These are phyloP conservation scores for Kodamaea kakaduensis DNA, from an alignment of 805 yeast genomes.

Conservation along the genomic window DNA sequence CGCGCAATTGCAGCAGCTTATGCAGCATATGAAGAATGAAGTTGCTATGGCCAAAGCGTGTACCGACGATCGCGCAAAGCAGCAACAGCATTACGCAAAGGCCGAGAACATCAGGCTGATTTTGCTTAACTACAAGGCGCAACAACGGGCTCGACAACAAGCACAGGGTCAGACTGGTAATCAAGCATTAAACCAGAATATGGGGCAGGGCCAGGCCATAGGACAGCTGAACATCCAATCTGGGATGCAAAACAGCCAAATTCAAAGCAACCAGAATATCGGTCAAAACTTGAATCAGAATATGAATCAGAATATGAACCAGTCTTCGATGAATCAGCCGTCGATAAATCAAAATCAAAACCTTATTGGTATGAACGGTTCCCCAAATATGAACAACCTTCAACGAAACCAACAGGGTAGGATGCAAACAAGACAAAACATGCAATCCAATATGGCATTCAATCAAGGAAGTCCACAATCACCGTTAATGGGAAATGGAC, in stretches of 20 bases:
- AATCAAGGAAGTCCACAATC: constrained; percentile 10
- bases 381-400: too few species aligned
- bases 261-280: constrained; percentile 17
- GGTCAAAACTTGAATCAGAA: constrained; percentile 26
- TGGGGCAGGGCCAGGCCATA: constrained; percentile 16
- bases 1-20: constrained; percentile 53
- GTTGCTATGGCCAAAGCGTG: constrained; percentile 59
- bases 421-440: constrained; percentile 5
- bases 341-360: not conserved
- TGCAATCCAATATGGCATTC: constrained; percentile 3
- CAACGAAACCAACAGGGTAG: constrained; percentile 6
- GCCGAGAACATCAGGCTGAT: constrained; percentile 64
- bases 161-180: constrained; percentile 10
- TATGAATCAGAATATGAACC: constrained; percentile 12
- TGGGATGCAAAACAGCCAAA: constrained; percentile 15
- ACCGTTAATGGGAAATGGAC: constrained; percentile 8
- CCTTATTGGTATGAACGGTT: too few species aligned
- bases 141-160: constrained; percentile 27
- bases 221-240: too few species aligned
- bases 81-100: constrained; percentile 56
- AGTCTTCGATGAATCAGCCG: constrained; percentile 6
- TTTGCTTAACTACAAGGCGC: constrained; percentile 51
- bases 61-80: constrained; percentile 56
- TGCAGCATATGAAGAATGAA: constrained; percentile 56
- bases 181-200: constrained; percentile 15